Conservation (phyloP, 2,329 filamentous ascomycete species). For the Pseudogymnoascus sp. region DNA sequence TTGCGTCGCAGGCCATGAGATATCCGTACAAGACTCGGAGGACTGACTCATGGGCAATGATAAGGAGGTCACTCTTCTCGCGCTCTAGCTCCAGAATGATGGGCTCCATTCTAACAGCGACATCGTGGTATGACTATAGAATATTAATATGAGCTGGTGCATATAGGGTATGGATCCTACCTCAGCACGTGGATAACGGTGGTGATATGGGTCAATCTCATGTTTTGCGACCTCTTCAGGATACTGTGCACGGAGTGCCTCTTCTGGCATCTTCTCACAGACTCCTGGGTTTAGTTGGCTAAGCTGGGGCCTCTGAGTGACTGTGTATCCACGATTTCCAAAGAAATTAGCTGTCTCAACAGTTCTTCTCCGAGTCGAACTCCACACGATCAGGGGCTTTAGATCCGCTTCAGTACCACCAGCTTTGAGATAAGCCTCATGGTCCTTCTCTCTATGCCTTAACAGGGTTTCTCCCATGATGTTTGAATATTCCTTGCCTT, state of each 20-base stretch:
- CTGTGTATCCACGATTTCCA: conserved; percentile 70
- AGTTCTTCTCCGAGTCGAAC: conserved; percentile 81
- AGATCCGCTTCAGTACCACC: conserved; percentile 60
- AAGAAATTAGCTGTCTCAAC: conserved; percentile 82
- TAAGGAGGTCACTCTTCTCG: conserved; percentile 94
- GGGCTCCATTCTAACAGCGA: conserved; percentile 93
- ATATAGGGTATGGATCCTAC: conserved; percentile 36
- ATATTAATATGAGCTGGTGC: conserved; percentile 10
- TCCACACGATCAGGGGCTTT: conserved; percentile 86
- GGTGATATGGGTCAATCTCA: conserved; percentile 90
- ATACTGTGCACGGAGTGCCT: conserved; percentile 69
- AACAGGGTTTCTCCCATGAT: conserved; percentile 81
- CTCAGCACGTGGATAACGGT: conserved; percentile 90
- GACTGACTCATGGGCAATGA: conserved; percentile 97
- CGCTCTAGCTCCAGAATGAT: conserved; percentile 96
- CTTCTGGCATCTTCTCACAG: conserved; percentile 86
- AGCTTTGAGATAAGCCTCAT: conserved; percentile 55
- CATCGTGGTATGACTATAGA: conserved; percentile 83
- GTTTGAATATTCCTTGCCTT: conserved; percentile 70
- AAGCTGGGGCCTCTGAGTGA: conserved; percentile 90
- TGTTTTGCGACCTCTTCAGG: conserved; percentile 90
- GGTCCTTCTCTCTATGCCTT: conserved; percentile 75
- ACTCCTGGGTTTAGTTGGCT: conserved; percentile 95
- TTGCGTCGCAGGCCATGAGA: conserved; percentile 94
- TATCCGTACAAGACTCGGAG: conserved; percentile 94